Evolutionary conservation across 345 rosid genomes (phyloP).

Genomic region (Bruguiera parviflora): DNA sequence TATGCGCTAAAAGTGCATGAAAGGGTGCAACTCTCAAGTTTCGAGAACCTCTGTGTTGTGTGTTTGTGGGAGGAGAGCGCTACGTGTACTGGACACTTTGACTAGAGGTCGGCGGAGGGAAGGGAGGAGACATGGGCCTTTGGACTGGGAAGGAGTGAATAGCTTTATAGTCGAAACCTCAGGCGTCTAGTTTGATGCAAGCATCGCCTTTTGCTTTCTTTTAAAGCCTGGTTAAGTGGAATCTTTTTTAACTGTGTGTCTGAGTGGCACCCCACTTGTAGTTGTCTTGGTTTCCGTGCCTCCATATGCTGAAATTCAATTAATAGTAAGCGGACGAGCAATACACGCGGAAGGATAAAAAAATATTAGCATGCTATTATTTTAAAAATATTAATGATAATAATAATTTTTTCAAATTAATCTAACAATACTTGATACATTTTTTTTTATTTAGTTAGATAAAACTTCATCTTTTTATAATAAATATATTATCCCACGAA

Average conservation of each 20-base stretch:
- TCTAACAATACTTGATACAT: too few species aligned
- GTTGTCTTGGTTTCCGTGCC: slow-evolving; percentile 11
- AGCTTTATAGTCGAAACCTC: slow-evolving; percentile 12
- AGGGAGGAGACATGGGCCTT: background rate
- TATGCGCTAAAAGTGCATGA: background rate
- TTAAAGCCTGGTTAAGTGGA: slow-evolving; percentile 10
- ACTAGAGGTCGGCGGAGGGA: slow-evolving; percentile 22
- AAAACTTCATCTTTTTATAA: too few species aligned
- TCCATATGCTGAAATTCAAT: background rate
- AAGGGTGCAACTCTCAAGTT: background rate
- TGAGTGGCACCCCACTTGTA: background rate
- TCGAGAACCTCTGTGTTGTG: slow-evolving; percentile 1
- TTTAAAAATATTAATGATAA: too few species aligned
- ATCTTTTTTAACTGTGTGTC: slow-evolving; percentile 13
- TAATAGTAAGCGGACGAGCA: too few species aligned
- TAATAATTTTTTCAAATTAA: too few species aligned
- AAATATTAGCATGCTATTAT: too few species aligned
- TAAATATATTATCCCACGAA: too few species aligned
- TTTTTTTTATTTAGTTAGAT: too few species aligned
- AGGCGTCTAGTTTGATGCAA: background rate
- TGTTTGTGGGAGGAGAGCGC: background rate
- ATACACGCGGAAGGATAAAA: too few species aligned
- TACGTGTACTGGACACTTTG: slow-evolving; percentile 34
- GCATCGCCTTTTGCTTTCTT: background rate
- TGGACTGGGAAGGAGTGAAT: background rate